These are phyloP conservation scores for Gossypium gossypioides DNA, from an alignment of 441 rosid species.

Conservation along the genomic window DNA sequence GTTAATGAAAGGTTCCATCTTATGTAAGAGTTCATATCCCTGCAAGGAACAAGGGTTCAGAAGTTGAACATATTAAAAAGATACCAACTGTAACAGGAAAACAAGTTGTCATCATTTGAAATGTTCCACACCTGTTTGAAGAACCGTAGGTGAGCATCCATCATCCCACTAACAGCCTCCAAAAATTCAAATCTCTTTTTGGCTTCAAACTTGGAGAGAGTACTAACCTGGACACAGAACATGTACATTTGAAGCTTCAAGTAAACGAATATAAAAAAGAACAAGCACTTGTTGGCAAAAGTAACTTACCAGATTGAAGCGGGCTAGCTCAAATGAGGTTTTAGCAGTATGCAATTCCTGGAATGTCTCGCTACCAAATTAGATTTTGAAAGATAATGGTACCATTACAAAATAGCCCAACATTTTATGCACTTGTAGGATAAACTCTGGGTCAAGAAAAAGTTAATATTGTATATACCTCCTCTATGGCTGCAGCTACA, in stretches of 20 bases:
- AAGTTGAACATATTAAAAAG: conserved; percentile 9
- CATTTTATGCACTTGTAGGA: conserved; percentile 11
- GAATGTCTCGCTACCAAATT: conserved; percentile 46
- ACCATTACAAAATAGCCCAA: conserved; percentile 18
- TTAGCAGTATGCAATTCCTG: conserved; percentile 78
- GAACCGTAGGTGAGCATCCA: conserved; percentile 92
- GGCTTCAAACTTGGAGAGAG: conserved; percentile 78
- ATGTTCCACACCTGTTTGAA: conserved; percentile 65
- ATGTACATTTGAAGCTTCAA: conserved; percentile 2
- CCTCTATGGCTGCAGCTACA: conserved; percentile 64
- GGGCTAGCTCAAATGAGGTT: conserved; percentile 70
- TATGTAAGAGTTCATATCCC: conserved; percentile 85
- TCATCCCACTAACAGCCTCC: conserved; percentile 82
- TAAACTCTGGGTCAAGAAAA: conserved; percentile 4
- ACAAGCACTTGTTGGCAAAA: background rate
- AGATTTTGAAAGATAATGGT: conserved; percentile 27
- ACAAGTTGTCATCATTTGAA: conserved; percentile 10
- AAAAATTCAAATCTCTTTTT: conserved; percentile 81
- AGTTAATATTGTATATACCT: conserved; percentile 34
- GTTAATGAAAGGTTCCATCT: conserved; percentile 82
- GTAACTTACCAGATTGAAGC: conserved; percentile 62
- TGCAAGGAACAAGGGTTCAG: conserved; percentile 24
- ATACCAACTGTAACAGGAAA: background rate
- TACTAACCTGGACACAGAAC: conserved; percentile 45
- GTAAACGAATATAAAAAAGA: background rate